Base-by-base conservation (phyloP, 306 rosid species). In the Echinosophora koreensis region DNA sequence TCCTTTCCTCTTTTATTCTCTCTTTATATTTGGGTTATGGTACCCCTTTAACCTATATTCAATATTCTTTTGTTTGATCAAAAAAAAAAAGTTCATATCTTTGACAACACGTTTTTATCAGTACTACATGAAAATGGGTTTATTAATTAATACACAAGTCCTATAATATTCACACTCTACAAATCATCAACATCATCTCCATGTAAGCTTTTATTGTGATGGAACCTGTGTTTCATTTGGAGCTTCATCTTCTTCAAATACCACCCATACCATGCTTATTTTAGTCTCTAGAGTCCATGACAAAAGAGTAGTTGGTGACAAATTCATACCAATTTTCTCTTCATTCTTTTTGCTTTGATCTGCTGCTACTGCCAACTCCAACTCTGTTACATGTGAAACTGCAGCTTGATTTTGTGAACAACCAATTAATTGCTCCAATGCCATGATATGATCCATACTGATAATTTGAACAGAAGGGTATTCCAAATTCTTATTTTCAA, bases 231-330 rank as follows among this genome's bases (percentile, higher is more conserved):
- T 35, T 74, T 83, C 81, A 28, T 17, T 83, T 15, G 83, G 42
- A 69, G 71, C 69, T 37, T 86, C 92, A 69, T 88, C 92, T 76
- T 88, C 92, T 76, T 88, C 92, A 84, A 88, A 88, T 12, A 86
- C 85, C 55, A 88, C 92, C 92, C 92, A 88, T 3, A 86, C 92
- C 68, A 76, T 88, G 74, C 85, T 88, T 81, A 88, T 86, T 77
- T 84, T 86, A 55, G 92, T 88, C 88, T 88, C 88, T 66, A 86
- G 52, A 32, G 85, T 80, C 83, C 88, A 76, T 37, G 90, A 86
- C 60, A 86, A 79, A 7, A 83, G 79, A 42, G 83, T 61, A 42
- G 83, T 61, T 34, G 79, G 68, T 60, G 88, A 75, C 44, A 75
- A 58, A 39, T 61, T 65, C 35, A 75, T 5, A 18, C 71, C 89